Conservation (phyloP, 2,329 filamentous ascomycete genomes). For the Aspergillus novofumigatus region DNA sequence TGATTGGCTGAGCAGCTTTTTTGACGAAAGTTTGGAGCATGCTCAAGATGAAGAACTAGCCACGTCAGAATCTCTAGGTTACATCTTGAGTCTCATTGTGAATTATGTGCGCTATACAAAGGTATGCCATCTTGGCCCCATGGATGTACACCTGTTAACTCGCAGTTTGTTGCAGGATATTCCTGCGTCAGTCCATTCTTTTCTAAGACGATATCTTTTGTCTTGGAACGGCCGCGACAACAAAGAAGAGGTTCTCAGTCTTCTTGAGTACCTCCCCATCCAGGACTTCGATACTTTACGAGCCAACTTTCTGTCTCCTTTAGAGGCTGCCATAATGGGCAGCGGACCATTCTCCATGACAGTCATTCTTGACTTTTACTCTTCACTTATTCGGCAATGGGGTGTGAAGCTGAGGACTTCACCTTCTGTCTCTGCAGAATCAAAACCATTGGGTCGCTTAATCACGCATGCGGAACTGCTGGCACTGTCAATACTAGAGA, state of each 20-base stretch:
- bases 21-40: slow-evolving; percentile 34
- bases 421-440: slow-evolving; percentile 24
- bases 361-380: slow-evolving; percentile 64
- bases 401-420: slow-evolving; percentile 30
- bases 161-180: slow-evolving; percentile 24
- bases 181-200: slow-evolving; percentile 28
- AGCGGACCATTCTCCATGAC: slow-evolving; percentile 49
- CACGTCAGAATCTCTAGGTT: slow-evolving; percentile 32
- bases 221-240: slow-evolving; percentile 61
- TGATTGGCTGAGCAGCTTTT: slow-evolving; percentile 38
- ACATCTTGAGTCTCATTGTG: slow-evolving; percentile 31
- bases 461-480: slow-evolving; percentile 52
- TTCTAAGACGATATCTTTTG: slow-evolving; percentile 50
- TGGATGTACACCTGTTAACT: neutral
- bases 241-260: slow-evolving; percentile 37
- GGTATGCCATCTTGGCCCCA: slow-evolving; percentile 18
- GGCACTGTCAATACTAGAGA: slow-evolving; percentile 57
- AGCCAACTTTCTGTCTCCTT: slow-evolving; percentile 31
- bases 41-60: slow-evolving; percentile 45
- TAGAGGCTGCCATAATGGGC: slow-evolving; percentile 40
- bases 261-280: slow-evolving; percentile 32
- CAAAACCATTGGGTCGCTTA: slow-evolving; percentile 37
- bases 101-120: slow-evolving; percentile 37
- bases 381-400: slow-evolving; percentile 58
- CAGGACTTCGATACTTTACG: slow-evolving; percentile 32